Evolutionary conservation across 495 filamentous ascomycete species (phyloP), one percentile per base, ranked within the genome.

Genomic region (Pyrenula aspistea): DNA sequence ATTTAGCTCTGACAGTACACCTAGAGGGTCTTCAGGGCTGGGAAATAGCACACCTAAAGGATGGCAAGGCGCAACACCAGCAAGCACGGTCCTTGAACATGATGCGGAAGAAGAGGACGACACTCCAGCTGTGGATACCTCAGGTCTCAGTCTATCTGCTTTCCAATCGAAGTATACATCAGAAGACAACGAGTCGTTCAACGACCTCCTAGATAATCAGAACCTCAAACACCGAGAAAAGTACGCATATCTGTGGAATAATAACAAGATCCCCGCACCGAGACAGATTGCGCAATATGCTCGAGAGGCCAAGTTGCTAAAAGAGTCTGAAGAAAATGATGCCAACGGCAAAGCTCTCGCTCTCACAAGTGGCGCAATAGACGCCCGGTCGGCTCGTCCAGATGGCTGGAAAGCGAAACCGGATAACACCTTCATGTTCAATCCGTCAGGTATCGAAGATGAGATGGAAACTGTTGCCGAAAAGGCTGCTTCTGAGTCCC

Each of bases 161-260:
- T 98, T 97, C 63, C 93, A 97, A 61, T 78, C 87, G 3, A 89
- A 88, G 63, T 97, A 95, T 68, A 97, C 91, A 2, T 93, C 87
- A 61, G 93, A 98, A 70, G 93, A 98, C 67, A 96, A 97, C 64
- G 92, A 95, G 63, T 89, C 84, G 53, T 96, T 98, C 74, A 92
- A 95, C 70, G 86, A 85, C 63, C 75, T 97, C 0, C 72, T 98
- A 12, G 93, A 98, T 71, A 89, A 86, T 66, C 89, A 96, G 61
- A 98, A 96, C 64, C 76, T 81, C 23, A 91, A 90, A 67, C 79
- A 77, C 47, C 81, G 85, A 12, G 84, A 88, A 64, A 91, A 88
- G 59, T 84, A 95, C 64, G 83, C 83, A 0, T 98, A 91, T 86
- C 74, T 96, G 53, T 95, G 89, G 84, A 79, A 77, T 25, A 84